Evolutionary conservation across 208 protist genomes (phyloP).

Genomic region (Leishmania tropica): DNA sequence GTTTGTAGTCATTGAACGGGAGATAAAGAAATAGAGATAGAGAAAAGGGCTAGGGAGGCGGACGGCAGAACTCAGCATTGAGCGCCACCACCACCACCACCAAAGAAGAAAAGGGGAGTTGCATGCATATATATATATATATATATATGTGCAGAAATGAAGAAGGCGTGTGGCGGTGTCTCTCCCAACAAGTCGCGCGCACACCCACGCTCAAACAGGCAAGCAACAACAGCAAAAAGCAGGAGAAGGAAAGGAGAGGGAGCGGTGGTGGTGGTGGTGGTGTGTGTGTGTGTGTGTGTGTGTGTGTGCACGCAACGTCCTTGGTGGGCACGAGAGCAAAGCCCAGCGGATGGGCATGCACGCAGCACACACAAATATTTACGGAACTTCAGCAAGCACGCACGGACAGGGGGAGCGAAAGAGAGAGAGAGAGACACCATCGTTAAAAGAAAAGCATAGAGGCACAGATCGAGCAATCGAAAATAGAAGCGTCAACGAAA

Average conservation of each 20-base stretch:
- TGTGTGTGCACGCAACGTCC: background rate
- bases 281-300: conserved; percentile 1
- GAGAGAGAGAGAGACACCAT: background rate
- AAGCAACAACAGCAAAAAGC: background rate
- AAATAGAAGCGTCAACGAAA: background rate
- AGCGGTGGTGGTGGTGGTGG: background rate
- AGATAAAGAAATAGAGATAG: background rate
- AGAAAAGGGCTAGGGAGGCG: background rate
- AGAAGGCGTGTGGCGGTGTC: background rate
- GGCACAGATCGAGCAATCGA: background rate
- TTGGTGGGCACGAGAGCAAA: background rate
- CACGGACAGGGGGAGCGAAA: background rate
- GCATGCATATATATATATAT: background rate
- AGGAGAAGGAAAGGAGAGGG: background rate
- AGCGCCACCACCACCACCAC: background rate
- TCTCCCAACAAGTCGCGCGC: background rate
- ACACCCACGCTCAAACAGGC: background rate
- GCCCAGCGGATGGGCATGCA: background rate
- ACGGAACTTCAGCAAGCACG: background rate
- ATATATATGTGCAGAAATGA: too few species aligned
- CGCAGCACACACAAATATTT: background rate
- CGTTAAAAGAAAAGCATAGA: background rate
- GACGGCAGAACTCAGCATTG: background rate
- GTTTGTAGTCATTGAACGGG: background rate
- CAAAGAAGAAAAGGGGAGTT: background rate